These are phyloP conservation scores for Turritis glabra DNA, from an alignment of 345 rosid genomes.

Conservation along the genomic window DNA sequence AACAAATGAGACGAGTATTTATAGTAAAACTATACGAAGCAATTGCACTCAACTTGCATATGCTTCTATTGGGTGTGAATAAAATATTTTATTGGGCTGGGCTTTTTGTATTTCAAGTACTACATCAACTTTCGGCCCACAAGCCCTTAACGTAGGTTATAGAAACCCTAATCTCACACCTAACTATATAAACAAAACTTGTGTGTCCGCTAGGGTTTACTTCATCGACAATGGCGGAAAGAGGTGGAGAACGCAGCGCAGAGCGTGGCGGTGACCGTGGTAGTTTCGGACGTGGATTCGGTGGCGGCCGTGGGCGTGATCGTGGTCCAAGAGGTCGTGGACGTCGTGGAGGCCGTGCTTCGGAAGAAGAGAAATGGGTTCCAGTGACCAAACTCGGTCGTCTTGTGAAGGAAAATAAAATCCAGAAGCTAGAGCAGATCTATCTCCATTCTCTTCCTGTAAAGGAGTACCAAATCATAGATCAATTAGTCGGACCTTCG, in stretches of 20 bases:
- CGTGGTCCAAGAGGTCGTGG: conserved; percentile 47
- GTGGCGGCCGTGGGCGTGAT: conserved; percentile 17
- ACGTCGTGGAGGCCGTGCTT: conserved; percentile 64
- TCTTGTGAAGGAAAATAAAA: conserved; percentile 55
- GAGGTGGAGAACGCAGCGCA: conserved; percentile 46
- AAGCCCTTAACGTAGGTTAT: background rate
- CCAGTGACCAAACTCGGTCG: conserved; percentile 88
- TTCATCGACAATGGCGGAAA: conserved; percentile 54
- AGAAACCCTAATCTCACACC: conserved; percentile 7
- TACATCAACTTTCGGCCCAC: background rate
- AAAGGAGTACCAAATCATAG: conserved; percentile 80
- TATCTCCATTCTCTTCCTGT: conserved; percentile 81
- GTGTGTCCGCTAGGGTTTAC: background rate
- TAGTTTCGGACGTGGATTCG: conserved; percentile 61
- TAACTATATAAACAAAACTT: background rate
- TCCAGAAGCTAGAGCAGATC: conserved; percentile 60
- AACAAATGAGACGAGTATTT: too few relatives aligned
- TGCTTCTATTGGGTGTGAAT: background rate
- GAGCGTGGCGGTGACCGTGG: conserved; percentile 57
- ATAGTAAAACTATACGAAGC: too few relatives aligned
- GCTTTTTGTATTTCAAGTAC: background rate
- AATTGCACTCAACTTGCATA: too few relatives aligned
- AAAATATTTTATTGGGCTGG: background rate
- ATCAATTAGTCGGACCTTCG: conserved; percentile 57
- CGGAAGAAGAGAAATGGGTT: conserved; percentile 79